A percentile compares a stretch with the other conserved stretches of the same genome.
These are phyloP conservation scores for Saccharomycopsis hybrid DNA, from an alignment of 1,139 yeast species.

Conservation along the genomic window DNA sequence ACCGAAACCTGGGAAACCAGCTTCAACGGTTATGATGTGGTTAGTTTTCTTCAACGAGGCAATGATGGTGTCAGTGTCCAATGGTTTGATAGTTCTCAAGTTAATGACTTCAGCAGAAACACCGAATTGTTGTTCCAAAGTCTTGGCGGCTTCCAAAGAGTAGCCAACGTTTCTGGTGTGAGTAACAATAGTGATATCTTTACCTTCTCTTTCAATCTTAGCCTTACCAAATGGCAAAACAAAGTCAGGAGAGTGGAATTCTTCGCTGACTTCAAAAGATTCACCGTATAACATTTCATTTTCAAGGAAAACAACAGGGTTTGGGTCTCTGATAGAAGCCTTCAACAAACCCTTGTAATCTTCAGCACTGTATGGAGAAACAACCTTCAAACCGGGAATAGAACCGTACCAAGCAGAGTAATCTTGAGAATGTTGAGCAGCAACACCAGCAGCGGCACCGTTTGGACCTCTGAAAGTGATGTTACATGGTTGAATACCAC, in stretches of 20 bases:
- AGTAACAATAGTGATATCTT: conserved; percentile 82
- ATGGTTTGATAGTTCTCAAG: conserved; percentile 94
- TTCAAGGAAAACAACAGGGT: conserved; percentile 93
- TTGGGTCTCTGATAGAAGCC: conserved; percentile 97
- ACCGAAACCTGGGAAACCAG: conserved; percentile 98
- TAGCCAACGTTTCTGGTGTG: conserved; percentile 87
- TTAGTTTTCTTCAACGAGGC: conserved; percentile 93
- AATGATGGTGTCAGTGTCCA: conserved; percentile 82
- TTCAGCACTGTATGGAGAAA: conserved; percentile 92
- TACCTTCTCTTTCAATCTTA: conserved; percentile 87
- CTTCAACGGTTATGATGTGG: conserved; percentile 92
- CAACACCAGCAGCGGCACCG: conserved; percentile 99
- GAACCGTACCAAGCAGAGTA: conserved; percentile 97
- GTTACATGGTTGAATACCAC: conserved; percentile 96
- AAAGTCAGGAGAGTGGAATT: conserved; percentile 81
- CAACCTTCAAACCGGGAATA: conserved; percentile 95
- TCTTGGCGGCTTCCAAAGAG: conserved; percentile 86
- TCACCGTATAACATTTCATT: conserved; percentile 95
- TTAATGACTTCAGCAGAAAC: conserved; percentile 91
- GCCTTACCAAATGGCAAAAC: conserved; percentile 93
- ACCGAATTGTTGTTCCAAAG: conserved; percentile 75
- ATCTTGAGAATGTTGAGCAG: conserved; percentile 98
- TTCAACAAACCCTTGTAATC: conserved; percentile 94
- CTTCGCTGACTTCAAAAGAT: conserved; percentile 83
- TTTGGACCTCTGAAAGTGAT: conserved; percentile 98